Conservation (phyloP, 495 filamentous ascomycete genomes). For the Clohesyomyces aquaticus region DNA sequence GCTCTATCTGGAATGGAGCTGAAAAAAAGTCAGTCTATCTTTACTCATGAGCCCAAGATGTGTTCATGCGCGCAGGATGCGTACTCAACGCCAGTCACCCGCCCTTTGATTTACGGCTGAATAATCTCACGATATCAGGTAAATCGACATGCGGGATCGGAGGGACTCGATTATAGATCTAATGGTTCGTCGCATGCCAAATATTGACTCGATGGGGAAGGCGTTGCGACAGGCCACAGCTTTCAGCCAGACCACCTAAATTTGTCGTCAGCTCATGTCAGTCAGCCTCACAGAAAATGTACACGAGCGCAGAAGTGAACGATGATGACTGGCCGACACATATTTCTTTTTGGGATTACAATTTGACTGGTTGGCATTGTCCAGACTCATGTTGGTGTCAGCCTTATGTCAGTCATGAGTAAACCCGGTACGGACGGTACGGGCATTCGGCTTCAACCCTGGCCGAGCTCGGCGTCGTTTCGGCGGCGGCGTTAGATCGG, state of each 20-base stretch:
- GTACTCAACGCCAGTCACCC: neutral
- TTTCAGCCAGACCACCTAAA: neutral
- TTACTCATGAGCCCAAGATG: neutral
- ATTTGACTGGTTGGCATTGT: slow-evolving; percentile 1
- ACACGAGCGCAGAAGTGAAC: neutral
- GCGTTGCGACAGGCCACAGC: neutral
- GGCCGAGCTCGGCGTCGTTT: neutral
- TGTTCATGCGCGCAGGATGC: neutral
- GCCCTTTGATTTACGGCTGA: neutral
- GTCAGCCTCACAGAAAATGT: neutral
- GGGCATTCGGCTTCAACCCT: neutral
- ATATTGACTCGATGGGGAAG: neutral
- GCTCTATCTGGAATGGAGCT: no score
- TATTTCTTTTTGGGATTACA: neutral
- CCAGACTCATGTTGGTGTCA: slow-evolving; percentile 6
- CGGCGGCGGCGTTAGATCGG: neutral
- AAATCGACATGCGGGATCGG: neutral
- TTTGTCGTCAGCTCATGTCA: neutral
- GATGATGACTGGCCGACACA: neutral
- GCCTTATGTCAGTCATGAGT: slow-evolving; percentile 7
- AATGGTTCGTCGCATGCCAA: neutral
- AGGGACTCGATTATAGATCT: neutral
- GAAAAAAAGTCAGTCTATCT: no score
- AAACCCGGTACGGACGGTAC: neutral
- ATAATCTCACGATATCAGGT: neutral